Base-by-base conservation (phyloP, 2,329 filamentous ascomycete genomes). In the Chrysoporthe deuterocubensis region DNA sequence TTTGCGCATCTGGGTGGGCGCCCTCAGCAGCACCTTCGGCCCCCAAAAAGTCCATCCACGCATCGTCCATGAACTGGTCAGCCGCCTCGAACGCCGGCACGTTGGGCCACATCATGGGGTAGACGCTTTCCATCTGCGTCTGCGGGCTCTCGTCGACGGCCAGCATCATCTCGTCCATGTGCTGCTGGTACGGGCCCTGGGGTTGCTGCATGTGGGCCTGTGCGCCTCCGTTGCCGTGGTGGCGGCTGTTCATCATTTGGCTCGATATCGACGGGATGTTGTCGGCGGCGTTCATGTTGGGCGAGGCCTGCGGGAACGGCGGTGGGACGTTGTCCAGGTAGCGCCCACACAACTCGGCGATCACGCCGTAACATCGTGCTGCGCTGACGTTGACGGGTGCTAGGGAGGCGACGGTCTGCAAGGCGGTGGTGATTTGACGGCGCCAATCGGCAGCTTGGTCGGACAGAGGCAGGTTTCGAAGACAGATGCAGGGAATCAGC, bases 41-140 rank as follows among this genome's bases (percentile, higher is more conserved):
- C 4, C 71, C 69, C 32, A 79, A 69, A 62, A 80, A 79, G 56
- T 78, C 75, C 74, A 80, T 75, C 79, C 77, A 80, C 0, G 75
- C 73, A 58, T 80, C 76, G 44, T 80, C 76, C 77, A 80, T 79
- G 4, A 78, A 75, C 34, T 78, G 75, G 57, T 81, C 77, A 5
- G 75, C 77, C 13, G 76, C 77, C 68, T 80, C 78, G 44, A 79
- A 69, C 0, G 76, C 74, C 40, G 76, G 75, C 13, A 78, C 75
- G 56, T 80, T 81, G 3, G 80, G 81, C 81, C 81, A 83, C 81
- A 83, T 81, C 80, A 82, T 81, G 21, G 76, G 75, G 62, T 82
- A 79, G 0, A 82, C 76, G 32, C 74, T 78, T 50, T 80, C 79
- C 21, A 83, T 78, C 69, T 82, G 80, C 1, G 79, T 81, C 70